Evolutionary conservation across 495 filamentous ascomycete genomes (phyloP).

Genomic region (Cetradonia linearis): DNA sequence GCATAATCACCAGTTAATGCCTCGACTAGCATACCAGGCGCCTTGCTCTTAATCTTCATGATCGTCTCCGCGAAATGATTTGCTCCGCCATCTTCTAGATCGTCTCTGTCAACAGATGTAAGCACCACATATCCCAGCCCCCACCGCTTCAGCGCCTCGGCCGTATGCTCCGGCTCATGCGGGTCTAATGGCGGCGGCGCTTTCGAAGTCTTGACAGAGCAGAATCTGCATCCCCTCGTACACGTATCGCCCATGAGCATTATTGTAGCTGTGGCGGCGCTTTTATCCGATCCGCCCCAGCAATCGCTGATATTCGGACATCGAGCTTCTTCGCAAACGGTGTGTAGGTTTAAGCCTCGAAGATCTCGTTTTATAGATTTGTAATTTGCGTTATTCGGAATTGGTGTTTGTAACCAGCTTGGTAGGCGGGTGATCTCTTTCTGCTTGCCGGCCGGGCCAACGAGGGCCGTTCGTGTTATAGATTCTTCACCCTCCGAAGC

Average conservation of each 20-base stretch:
- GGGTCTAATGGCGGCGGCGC: constrained; percentile 75
- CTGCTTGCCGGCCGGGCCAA: constrained; percentile 69
- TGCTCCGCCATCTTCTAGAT: constrained; percentile 80
- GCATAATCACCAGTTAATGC: constrained; percentile 84
- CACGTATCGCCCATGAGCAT: constrained; percentile 99
- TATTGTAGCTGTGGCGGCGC: constrained; percentile 89
- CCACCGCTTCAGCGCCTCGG: constrained; percentile 87
- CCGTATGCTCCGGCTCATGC: constrained; percentile 93
- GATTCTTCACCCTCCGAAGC: constrained; percentile 33
- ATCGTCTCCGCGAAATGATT: constrained; percentile 91
- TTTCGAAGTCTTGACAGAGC: constrained; percentile 82
- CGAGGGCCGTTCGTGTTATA: constrained; percentile 63
- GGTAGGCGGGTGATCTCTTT: constrained; percentile 86
- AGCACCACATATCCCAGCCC: constrained; percentile 92
- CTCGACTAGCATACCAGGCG: constrained; percentile 80
- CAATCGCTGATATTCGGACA: constrained; percentile 97
- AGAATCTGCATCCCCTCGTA: constrained; percentile 94
- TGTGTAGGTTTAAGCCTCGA: constrained; percentile 80
- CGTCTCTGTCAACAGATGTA: constrained; percentile 88
- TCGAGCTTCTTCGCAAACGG: constrained; percentile 93
- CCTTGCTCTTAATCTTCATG: constrained; percentile 83
- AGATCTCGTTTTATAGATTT: constrained; percentile 91
- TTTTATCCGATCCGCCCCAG: constrained; percentile 86
- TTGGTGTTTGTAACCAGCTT: constrained; percentile 90
- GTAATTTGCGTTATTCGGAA: constrained; percentile 72